phyloP scores from a whole-genome alignment of 2,329 filamentous ascomycete genomes.

The Phoma sp. region DNA sequence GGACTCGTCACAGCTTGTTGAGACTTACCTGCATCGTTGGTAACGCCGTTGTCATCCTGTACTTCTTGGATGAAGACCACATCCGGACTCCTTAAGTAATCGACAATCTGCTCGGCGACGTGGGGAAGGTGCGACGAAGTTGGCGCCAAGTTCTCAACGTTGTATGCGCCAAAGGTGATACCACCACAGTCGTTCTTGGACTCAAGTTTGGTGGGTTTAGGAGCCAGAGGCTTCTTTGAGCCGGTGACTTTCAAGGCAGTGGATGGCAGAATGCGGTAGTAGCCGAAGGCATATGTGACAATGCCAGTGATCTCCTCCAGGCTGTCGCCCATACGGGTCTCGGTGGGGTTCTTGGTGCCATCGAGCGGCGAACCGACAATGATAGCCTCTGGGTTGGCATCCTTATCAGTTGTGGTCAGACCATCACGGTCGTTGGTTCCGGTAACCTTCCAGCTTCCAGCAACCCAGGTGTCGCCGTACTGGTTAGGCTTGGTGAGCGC shows the following conservation, averaged over 20 bases:
- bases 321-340: constrained; percentile 69
- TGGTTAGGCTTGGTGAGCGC: constrained; percentile 67
- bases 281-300: constrained; percentile 69
- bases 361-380: constrained; percentile 70
- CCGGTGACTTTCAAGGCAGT: constrained; percentile 61
- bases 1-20: constrained; percentile 3
- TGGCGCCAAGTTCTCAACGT: constrained; percentile 71
- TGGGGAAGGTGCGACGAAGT: constrained; percentile 61
- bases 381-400: constrained; percentile 74
- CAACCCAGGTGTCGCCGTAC: constrained; percentile 73
- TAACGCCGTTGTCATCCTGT: constrained; percentile 69
- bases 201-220: constrained; percentile 59
- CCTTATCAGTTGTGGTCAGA: constrained; percentile 65
- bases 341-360: constrained; percentile 64
- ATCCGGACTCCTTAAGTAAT: constrained; percentile 68
- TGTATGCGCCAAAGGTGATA: constrained; percentile 71
- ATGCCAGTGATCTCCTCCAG: constrained; percentile 73
- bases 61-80: constrained; percentile 74
- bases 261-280: constrained; percentile 71
- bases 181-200: constrained; percentile 65
- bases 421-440: constrained; percentile 69
- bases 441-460: constrained; percentile 68
- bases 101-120: constrained; percentile 69
- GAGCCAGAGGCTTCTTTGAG: constrained; percentile 55
- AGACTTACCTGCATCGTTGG: constrained; percentile 61